Evolutionary conservation across 2,329 filamentous ascomycete genomes (phyloP), one percentile per base, ranked within the genome.

Genomic region (Aspergillus novoparasiticus): DNA sequence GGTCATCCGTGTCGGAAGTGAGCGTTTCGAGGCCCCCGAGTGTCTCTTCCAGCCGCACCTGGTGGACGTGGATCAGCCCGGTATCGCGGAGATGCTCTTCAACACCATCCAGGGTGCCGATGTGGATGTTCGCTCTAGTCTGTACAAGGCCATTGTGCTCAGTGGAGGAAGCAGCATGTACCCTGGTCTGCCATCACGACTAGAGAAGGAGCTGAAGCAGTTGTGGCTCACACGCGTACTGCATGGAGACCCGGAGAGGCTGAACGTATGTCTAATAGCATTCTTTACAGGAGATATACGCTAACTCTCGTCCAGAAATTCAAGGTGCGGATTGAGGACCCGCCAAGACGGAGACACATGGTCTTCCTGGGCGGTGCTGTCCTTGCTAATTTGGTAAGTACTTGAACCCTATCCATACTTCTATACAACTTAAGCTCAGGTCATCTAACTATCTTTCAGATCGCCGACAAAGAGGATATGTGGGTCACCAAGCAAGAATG

Each of bases 131-230:
- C 90, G 95, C 68, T 90, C 91, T 58, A 96, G 93, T 66, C 85
- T 99, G 64, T 99, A 95, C 87, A 97, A 97, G 84, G 95, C 95
- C 14, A 94, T 99, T 73, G 95, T 99, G 64, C 86, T 99, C 60
- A 97, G 93, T 48, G 95, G 95, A 69, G 95, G 95, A 70, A 96
- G 92, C 84, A 96, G 92, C 88, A 99, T 99, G 95, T 99, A 99
- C 80, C 95, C 95, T 0, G 95, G 95, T 64, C 85, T 99, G 69
- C 95, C 95, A 6, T 97, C 93, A 65, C 87, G 95, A 68, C 82
- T 99, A 80, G 95, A 99, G 83, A 99, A 99, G 86, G 95, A 99
- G 81, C 83, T 99, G 72, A 99, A 99, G 86, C 95, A 99, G 83
- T 83, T 99, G 72, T 99, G 95, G 95, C 87, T 99, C 68, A 97